Base-by-base conservation (phyloP, 2,329 filamentous ascomycete species). In the Karstenula rhodostoma region DNA sequence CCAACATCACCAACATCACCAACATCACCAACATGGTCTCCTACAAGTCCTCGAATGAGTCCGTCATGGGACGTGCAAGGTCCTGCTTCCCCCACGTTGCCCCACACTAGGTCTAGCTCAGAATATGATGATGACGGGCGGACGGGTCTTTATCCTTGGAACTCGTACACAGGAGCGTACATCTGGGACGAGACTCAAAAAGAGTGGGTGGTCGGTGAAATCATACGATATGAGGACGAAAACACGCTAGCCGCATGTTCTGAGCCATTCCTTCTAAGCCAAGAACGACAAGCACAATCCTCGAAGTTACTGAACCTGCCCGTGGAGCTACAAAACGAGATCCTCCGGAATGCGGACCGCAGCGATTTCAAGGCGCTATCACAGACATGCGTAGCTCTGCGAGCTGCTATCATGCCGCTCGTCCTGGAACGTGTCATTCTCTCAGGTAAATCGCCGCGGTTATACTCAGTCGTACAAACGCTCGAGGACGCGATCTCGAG, bases 151-250 rank as follows among this genome's bases (percentile, higher is more conserved):
- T 23, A 3, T 13, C 23, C 10, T 27, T 23, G 44, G 23, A 19
- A n/a, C 4, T 9, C 33, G 33, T 35, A 3, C 1, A 23, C 19
- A 23, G n/a, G 8, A 46, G 43, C 13, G 19, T 10, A 19, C n/a
- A 9, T 23, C 44, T 17, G 7, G 6, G 7, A 47, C 15, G 6
- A 27, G 5, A 37, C 13, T 4, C 37, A 51, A 17, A 22, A 37
- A 17, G 17, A n/a, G 13, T 51, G 13, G 86, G 86, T 61, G 82
- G 88, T 19, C 7, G 48, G 48, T 19, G 48, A 35, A 7, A 37
- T 1, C n/a, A 51, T 51, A 29, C 48, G 48, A 22, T 2, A 22
- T 8, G 48, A 51, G 10, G 48, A 51, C 37, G 29, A 35, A 35
- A 51, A 35, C 15, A 9, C 37, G 17, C 22, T 51, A 35, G 48